These are phyloP conservation scores for Cladosporium sp. DNA, from an alignment of 2,329 filamentous ascomycete genomes.

Conservation along the genomic window DNA sequence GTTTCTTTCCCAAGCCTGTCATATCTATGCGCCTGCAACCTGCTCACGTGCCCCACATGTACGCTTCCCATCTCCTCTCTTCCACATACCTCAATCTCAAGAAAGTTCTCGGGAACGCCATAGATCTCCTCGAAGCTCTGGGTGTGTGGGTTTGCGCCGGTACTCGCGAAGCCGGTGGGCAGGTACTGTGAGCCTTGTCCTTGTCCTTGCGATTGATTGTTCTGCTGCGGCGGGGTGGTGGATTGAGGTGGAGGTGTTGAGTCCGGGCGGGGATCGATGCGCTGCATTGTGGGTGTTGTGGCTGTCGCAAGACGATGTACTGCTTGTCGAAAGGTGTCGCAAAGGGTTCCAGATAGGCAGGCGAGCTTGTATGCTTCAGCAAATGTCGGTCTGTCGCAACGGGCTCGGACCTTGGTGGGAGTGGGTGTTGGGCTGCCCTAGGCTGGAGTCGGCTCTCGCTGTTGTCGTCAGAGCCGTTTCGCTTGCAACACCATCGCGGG, in stretches of 20 bases:
- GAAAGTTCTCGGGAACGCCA: conserved; percentile 94
- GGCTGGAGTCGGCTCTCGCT: neutral
- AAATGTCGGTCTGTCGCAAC: neutral
- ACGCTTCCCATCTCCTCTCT: neutral
- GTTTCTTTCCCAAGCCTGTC: neutral
- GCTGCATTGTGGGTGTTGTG: conserved; percentile 22
- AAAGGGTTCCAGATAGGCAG: neutral
- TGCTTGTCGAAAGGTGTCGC: neutral
- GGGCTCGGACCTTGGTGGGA: neutral
- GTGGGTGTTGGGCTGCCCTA: neutral
- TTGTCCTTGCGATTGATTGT: conserved; percentile 1
- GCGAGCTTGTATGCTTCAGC: too few relatives aligned
- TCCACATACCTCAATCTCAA: conserved; percentile 82
- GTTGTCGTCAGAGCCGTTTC: neutral
- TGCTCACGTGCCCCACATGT: neutral
- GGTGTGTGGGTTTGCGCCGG: conserved; percentile 26
- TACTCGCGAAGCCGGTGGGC: conserved; percentile 31
- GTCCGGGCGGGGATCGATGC: conserved; percentile 26
- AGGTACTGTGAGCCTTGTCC: conserved; percentile 13
- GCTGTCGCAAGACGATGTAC: neutral
- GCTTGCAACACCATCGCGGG: neutral
- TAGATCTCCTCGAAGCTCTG: conserved; percentile 99
- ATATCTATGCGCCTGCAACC: neutral
- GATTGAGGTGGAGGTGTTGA: conserved; percentile 13
- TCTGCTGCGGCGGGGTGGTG: conserved; percentile 12